Conservation (phyloP, 805 yeast genomes). For the Pichia californica region DNA sequence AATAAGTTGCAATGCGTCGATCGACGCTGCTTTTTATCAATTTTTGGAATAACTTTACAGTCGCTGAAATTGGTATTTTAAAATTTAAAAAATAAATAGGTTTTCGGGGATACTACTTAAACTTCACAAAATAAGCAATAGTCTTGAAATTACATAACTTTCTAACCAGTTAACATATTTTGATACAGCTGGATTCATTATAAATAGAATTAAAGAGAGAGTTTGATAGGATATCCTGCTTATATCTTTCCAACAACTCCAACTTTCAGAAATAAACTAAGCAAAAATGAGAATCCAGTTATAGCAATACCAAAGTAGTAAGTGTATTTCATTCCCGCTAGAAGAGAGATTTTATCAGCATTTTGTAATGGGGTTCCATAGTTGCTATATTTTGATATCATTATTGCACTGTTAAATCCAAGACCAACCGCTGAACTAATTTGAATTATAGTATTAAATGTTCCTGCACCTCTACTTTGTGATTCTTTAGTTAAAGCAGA, state of each 20-base stretch:
- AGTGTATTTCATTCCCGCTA: conserved; percentile 30
- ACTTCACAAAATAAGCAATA: no score
- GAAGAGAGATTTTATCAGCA: conserved; percentile 21
- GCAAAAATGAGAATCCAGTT: conserved; percentile 24
- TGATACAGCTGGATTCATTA: no score
- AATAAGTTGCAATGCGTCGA: no score
- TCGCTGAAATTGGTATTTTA: no score
- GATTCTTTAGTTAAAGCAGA: conserved; percentile 32
- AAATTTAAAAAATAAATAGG: no score
- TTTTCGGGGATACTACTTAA: no score
- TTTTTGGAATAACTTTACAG: no score
- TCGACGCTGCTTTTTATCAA: no score
- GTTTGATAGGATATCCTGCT: no score
- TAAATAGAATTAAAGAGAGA: no score
- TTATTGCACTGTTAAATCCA: conserved; percentile 35
- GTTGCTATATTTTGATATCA: conserved; percentile 26
- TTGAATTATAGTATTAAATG: conserved; percentile 39
- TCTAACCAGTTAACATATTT: no score
- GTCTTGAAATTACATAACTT: no score
- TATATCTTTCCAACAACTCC: conserved; percentile 28
- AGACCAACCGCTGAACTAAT: conserved; percentile 37
- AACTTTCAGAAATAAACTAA: conserved; percentile 30
- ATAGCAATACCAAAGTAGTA: conserved; percentile 36
- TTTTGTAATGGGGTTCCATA: conserved; percentile 27
- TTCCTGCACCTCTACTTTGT: conserved; percentile 42